A percentile compares a stretch with the other conserved stretches of the same genome.
Conservation (phyloP, 2,329 filamentous ascomycete genomes). For the Penicillium expansum region DNA sequence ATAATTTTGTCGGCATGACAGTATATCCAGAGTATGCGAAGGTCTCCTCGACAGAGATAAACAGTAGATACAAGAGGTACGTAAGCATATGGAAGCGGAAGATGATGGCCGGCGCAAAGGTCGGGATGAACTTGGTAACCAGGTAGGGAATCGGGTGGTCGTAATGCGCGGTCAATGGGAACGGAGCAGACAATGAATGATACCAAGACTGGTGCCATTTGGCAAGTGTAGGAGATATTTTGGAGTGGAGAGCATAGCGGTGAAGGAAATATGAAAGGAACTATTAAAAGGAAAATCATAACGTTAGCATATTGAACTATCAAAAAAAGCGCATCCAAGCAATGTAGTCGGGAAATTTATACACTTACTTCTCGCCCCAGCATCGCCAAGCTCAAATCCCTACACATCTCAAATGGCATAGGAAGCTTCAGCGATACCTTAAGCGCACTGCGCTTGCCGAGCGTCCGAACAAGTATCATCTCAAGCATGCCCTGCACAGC, state of each 20-base stretch:
- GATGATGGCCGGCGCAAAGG: conserved; percentile 55
- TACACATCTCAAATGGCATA: conserved; percentile 60
- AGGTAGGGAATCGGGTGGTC: conserved; percentile 59
- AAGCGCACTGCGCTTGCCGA: conserved; percentile 55
- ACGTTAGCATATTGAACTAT: conserved; percentile 6
- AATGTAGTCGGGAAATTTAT: neutral
- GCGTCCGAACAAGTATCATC: conserved; percentile 51
- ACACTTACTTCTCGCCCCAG: conserved; percentile 56
- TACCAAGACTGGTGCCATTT: conserved; percentile 55
- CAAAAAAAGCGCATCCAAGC: neutral
- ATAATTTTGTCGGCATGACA: conserved; percentile 56
- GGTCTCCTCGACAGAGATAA: conserved; percentile 59
- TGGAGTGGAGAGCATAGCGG: conserved; percentile 67
- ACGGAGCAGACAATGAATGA: conserved; percentile 53
- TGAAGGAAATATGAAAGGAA: conserved; percentile 64
- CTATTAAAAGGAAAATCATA: conserved; percentile 14
- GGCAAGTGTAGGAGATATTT: conserved; percentile 49
- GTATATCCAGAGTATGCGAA: conserved; percentile 62
- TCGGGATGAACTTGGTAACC: conserved; percentile 54
- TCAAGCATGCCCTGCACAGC: conserved; percentile 57
- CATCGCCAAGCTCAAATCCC: conserved; percentile 54
- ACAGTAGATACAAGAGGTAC: conserved; percentile 54
- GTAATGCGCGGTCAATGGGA: conserved; percentile 58
- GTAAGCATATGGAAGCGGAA: conserved; percentile 62
- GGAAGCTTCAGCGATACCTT: conserved; percentile 60